phyloP scores from a whole-genome alignment of 768 basidiomycete species.

The Amanita molliuscula region DNA sequence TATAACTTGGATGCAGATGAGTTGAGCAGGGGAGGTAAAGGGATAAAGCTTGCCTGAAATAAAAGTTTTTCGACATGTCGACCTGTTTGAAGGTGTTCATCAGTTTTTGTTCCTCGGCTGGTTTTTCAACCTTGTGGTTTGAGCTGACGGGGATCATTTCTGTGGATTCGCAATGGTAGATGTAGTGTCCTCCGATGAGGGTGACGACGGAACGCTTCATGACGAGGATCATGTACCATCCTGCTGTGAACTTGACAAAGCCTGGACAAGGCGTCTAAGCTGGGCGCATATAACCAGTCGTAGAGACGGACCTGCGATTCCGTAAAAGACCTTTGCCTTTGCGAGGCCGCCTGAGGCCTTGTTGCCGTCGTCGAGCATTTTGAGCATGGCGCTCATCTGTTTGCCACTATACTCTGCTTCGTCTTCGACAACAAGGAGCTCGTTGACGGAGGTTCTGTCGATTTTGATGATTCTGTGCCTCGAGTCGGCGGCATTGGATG shows the following conservation, averaged over 20 bases:
- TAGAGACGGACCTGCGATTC: slow-evolving; percentile 56
- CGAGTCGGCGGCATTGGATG: slow-evolving; percentile 80
- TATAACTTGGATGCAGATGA: slow-evolving; percentile 50
- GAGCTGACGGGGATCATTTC: slow-evolving; percentile 71
- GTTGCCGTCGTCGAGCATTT: slow-evolving; percentile 95
- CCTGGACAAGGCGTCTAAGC: slow-evolving; percentile 30
- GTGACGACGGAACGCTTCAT: slow-evolving; percentile 88
- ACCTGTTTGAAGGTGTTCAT: slow-evolving; percentile 93
- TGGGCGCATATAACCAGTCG: neutral
- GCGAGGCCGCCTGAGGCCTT: slow-evolving; percentile 80
- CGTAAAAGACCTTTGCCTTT: slow-evolving; percentile 70
- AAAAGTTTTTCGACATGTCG: slow-evolving; percentile 98
- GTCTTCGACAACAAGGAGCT: slow-evolving; percentile 76
- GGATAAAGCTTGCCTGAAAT: slow-evolving; percentile 62
- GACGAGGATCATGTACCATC: slow-evolving; percentile 92
- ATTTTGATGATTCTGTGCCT: slow-evolving; percentile 90
- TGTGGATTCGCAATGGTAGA: slow-evolving; percentile 92
- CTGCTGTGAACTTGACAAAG: slow-evolving; percentile 88
- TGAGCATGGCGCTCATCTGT: slow-evolving; percentile 84
- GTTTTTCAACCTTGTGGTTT: slow-evolving; percentile 79
- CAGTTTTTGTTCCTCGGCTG: slow-evolving; percentile 80
- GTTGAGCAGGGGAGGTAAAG: neutral
- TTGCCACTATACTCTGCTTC: slow-evolving; percentile 79
- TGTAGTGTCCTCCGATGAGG: slow-evolving; percentile 87
- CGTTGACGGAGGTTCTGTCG: slow-evolving; percentile 72